phyloP scores from a whole-genome alignment of 2,329 filamentous ascomycete species.

The Magnaporthiopsis incrustans region DNA sequence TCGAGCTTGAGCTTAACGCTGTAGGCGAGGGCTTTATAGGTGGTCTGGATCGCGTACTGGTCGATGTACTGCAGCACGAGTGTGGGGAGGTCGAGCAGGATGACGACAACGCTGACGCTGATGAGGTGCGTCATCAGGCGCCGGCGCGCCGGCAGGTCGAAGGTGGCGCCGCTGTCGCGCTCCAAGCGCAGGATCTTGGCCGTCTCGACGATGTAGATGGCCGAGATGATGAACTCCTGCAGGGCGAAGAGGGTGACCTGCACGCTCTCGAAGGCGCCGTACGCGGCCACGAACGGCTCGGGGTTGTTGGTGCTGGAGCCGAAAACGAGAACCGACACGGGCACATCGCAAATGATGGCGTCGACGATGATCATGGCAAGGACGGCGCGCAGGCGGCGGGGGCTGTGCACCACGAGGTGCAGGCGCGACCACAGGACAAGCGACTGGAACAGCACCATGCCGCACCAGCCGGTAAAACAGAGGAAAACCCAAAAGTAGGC shows the following conservation, averaged over 20 bases:
- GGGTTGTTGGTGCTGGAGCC: slow-evolving; percentile 34
- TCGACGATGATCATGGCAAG: slow-evolving; percentile 51
- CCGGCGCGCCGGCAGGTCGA: no score
- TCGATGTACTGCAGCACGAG: slow-evolving; percentile 24
- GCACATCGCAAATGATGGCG: slow-evolving; percentile 41
- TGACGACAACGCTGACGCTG: slow-evolving; percentile 32
- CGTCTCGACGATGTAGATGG: slow-evolving; percentile 36
- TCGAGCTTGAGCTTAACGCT: slow-evolving; percentile 29
- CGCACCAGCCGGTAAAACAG: slow-evolving; percentile 34
- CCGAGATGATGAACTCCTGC: slow-evolving; percentile 46
- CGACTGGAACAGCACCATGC: slow-evolving; percentile 54
- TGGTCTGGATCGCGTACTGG: slow-evolving; percentile 24
- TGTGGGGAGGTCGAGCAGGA: slow-evolving; percentile 27
- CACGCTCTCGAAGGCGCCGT: slow-evolving; percentile 43
- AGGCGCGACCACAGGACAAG: slow-evolving; percentile 56
- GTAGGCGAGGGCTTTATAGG: slow-evolving; percentile 26
- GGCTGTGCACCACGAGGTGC: slow-evolving; percentile 48
- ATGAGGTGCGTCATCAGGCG: slow-evolving; percentile 28
- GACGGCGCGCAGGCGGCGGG: slow-evolving; percentile 36
- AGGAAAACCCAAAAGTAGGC: not conserved
- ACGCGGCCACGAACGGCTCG: slow-evolving; percentile 26
- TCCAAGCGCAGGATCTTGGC: no score
- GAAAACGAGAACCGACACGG: slow-evolving; percentile 34
- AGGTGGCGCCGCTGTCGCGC: no score
- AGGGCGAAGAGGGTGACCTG: slow-evolving; percentile 49